These are phyloP conservation scores for Xanthoceras sorbifolium DNA, from an alignment of 345 rosid genomes.

Conservation along the genomic window DNA sequence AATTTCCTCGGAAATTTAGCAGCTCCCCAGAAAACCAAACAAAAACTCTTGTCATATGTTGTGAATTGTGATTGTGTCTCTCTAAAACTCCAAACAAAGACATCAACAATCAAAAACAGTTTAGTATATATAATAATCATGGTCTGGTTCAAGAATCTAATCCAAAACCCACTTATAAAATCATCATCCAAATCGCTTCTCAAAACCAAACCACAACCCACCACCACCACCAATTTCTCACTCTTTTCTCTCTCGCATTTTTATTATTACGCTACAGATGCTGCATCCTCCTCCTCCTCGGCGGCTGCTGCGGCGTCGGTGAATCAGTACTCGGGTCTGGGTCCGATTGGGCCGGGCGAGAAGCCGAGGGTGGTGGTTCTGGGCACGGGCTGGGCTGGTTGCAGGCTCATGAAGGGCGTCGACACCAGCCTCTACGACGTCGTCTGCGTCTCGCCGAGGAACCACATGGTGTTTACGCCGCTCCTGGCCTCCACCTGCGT, in stretches of 20 bases:
- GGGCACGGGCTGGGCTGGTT: constrained; percentile 98
- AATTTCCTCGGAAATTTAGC: background rate
- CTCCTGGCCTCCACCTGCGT: constrained; percentile 95
- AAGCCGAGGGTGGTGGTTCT: constrained; percentile 85
- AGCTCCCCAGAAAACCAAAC: background rate
- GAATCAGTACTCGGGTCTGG: constrained; percentile 38
- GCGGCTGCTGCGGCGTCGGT: background rate
- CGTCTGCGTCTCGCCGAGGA: constrained; percentile 83
- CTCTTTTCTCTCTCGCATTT: constrained; percentile 34
- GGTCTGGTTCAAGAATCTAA: constrained; percentile 41
- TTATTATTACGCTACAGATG: constrained; percentile 14
- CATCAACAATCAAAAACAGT: background rate
- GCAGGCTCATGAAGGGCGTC: constrained; percentile 77
- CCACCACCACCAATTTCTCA: background rate
- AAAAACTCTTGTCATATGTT: too few relatives aligned
- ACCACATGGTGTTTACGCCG: constrained; percentile 94
- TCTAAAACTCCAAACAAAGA: background rate
- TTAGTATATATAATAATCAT: constrained; percentile 28
- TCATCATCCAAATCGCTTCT: background rate
- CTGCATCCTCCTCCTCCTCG: background rate
- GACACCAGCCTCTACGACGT: constrained; percentile 73
- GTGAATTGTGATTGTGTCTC: too few relatives aligned
- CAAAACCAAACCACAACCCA: constrained; percentile 12
- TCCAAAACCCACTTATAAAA: constrained; percentile 22
- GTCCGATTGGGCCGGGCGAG: constrained; percentile 59